phyloP scores from a whole-genome alignment of 2,329 filamentous ascomycete genomes.

The Neofusicoccum laricinum region DNA sequence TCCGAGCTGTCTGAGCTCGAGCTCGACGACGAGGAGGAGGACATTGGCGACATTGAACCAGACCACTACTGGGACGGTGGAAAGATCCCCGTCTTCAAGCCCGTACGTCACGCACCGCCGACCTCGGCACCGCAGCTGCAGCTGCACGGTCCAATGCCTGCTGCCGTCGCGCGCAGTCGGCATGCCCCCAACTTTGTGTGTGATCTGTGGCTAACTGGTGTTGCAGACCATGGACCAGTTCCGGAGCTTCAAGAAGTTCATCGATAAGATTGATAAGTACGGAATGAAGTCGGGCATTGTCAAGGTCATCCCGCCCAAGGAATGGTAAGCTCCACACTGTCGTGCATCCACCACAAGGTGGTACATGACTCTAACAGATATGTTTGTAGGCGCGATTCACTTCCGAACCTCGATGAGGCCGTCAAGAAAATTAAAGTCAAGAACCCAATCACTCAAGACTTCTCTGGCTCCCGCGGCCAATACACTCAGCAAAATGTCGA shows the following conservation, averaged over 20 bases:
- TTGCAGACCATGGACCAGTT: conserved; percentile 83
- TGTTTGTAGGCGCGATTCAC: conserved; percentile 58
- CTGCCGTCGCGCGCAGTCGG: neutral
- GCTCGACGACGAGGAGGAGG: conserved; percentile 39
- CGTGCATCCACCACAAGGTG: neutral
- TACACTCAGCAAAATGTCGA: conserved; percentile 97
- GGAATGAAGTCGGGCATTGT: conserved; percentile 98
- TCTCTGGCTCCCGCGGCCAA: conserved; percentile 90
- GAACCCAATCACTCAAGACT: conserved; percentile 97
- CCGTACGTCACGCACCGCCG: conserved; percentile 51
- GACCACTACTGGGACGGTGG: conserved; percentile 83
- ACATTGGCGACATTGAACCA: conserved; percentile 73
- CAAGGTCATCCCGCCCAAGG: conserved; percentile 87
- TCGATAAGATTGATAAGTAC: conserved; percentile 86
- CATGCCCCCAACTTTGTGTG: neutral
- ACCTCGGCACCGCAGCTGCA: conserved; percentile 2
- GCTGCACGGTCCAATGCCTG: conserved; percentile 6
- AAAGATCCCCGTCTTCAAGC: conserved; percentile 89
- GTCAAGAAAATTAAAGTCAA: conserved; percentile 91
- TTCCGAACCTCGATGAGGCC: conserved; percentile 76
- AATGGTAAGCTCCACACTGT: conserved; percentile 66
- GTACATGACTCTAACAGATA: too few relatives aligned
- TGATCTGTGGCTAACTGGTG: conserved; percentile 9
- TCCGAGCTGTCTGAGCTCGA: conserved; percentile 50
- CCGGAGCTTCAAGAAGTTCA: conserved; percentile 86